Conservation (phyloP, 2,329 filamentous ascomycete genomes). For the Malbranchea cinnamomea region DNA sequence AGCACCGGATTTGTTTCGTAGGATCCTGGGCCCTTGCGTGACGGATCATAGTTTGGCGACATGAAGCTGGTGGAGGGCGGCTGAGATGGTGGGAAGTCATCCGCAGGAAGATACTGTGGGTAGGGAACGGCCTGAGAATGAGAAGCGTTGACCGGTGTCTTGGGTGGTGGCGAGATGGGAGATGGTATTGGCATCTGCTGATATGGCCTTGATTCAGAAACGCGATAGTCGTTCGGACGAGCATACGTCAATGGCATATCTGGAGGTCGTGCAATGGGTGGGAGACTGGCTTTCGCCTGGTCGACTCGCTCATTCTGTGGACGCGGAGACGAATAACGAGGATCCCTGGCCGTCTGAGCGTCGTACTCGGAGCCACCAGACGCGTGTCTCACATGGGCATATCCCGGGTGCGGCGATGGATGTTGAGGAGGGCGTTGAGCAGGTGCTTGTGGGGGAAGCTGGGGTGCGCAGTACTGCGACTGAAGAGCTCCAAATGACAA, state of each 20-base stretch:
- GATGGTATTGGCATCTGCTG: constrained; percentile 14
- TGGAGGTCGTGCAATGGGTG: constrained; percentile 14
- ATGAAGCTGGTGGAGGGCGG: constrained; percentile 13
- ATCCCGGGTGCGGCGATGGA: constrained; percentile 22
- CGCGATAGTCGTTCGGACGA: constrained; percentile 24
- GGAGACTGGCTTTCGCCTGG: constrained; percentile 17
- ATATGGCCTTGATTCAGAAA: constrained; percentile 25
- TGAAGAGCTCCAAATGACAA: constrained; percentile 28
- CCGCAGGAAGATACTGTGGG: constrained; percentile 20
- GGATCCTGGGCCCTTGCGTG: constrained; percentile 15
- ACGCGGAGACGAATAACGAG: constrained; percentile 14
- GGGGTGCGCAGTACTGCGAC: constrained; percentile 28
- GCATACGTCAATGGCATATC: constrained; percentile 14
- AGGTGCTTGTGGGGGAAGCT: constrained; percentile 28
- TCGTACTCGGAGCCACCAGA: constrained; percentile 23
- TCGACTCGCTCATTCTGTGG: constrained; percentile 12
- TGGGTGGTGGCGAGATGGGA: no score
- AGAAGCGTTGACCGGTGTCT: no score
- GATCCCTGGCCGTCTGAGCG: constrained; percentile 11
- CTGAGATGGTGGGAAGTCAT: constrained; percentile 19
- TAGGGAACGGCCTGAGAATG: constrained; percentile 25
- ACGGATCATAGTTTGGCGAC: constrained; percentile 10
- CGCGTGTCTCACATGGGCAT: constrained; percentile 19
- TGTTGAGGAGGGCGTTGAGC: constrained; percentile 24
- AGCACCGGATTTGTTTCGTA: constrained; percentile 18